Evolutionary conservation across 2,329 filamentous ascomycete species (phyloP).

Genomic region (Hypoxylon sp.): DNA sequence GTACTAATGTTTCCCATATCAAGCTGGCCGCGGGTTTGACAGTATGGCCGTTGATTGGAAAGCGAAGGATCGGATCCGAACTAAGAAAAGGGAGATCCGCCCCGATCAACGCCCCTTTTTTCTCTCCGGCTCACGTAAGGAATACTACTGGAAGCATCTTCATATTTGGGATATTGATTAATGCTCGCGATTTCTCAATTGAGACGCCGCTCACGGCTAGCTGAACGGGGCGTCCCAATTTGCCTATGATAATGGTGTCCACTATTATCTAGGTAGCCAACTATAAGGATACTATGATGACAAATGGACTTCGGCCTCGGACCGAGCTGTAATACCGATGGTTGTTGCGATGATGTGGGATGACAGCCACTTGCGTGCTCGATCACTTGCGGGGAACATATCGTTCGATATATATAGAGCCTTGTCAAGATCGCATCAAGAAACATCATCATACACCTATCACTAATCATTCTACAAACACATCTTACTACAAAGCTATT

Average conservation of each 20-base stretch:
- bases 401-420: slow-evolving; percentile 2
- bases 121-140: not conserved
- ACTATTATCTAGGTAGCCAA: not conserved
- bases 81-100: not conserved
- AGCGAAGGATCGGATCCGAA: not conserved
- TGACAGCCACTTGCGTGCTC: not conserved
- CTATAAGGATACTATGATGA: slow-evolving; percentile 1
- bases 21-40: no score
- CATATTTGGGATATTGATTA: not conserved
- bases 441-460: not conserved
- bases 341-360: not conserved
- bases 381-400: not conserved
- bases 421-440: not conserved
- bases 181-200: not conserved
- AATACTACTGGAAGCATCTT: not conserved
- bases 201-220: not conserved
- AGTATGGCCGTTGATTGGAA: no score
- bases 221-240: not conserved
- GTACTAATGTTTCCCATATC: not conserved
- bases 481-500: not conserved
- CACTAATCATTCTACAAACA: not conserved
- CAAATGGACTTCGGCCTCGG: slow-evolving; percentile 18
- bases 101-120: not conserved
- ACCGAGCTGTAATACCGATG: slow-evolving; percentile 1
- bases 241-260: not conserved